A percentile compares a stretch with the other conserved stretches of the same genome.
These are phyloP conservation scores for Seiridium cupressi DNA, from an alignment of 2,329 filamentous ascomycete species.

Conservation along the genomic window DNA sequence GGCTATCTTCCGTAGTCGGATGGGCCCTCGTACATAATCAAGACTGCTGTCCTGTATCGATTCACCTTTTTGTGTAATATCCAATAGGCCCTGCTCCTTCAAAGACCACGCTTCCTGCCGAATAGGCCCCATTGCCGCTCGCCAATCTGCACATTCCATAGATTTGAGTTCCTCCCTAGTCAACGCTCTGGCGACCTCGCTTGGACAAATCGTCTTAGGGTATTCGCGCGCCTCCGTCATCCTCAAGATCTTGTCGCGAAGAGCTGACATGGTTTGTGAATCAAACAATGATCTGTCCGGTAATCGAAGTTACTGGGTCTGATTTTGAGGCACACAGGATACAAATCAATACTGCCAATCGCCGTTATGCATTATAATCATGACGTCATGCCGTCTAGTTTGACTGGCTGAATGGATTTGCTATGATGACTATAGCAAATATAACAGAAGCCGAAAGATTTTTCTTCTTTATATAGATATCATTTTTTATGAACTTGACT, in stretches of 20 bases:
- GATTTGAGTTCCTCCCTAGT: background rate
- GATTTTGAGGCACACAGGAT: no score
- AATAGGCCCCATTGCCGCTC: background rate
- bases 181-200: slow-evolving; percentile 1
- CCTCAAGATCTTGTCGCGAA: background rate
- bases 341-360: no score
- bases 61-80: slow-evolving; percentile 4
- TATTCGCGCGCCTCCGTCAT: background rate
- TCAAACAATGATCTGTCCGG: background rate
- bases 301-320: no score
- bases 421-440: no score
- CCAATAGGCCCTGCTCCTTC: background rate
- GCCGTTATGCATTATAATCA: no score
- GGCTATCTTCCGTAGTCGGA: background rate
- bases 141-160: background rate
- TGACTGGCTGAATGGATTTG: no score
- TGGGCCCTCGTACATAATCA: background rate
- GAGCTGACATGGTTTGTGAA: background rate
- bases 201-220: background rate
- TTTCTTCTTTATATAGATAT: no score
- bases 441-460: no score
- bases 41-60: background rate
- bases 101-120: background rate
- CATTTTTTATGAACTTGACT: no score
- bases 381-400: no score